These are phyloP conservation scores for Juncus inflexus DNA, from an alignment of 176 grass and related monocot species.

Conservation along the genomic window DNA sequence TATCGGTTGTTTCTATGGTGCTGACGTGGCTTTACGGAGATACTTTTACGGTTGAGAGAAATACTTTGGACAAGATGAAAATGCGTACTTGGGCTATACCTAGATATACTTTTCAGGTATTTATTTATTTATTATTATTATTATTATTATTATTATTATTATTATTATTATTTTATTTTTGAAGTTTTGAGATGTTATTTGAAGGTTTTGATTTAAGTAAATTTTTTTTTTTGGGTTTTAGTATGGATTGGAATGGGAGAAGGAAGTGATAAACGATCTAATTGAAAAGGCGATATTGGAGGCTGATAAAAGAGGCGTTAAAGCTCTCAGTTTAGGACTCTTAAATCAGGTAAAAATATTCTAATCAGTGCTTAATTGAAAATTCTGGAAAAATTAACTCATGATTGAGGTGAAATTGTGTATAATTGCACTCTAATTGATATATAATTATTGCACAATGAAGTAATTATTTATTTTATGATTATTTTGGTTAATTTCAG, in stretches of 20 bases:
- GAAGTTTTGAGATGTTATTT: neutral
- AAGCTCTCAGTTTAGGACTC: conserved; percentile 79
- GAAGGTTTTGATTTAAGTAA: neutral
- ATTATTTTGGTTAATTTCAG: conserved; percentile 28
- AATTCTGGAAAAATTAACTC: no score
- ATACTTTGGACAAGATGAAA: conserved; percentile 52
- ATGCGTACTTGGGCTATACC: conserved; percentile 89
- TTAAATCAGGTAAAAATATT: conserved; percentile 54
- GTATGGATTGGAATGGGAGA: conserved; percentile 63
- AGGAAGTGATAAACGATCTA: conserved; percentile 57
- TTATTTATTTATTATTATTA: neutral
- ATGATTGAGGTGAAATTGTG: no score
- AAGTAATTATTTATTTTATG: neutral
- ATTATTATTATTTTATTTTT: neutral
- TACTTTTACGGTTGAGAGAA: conserved; percentile 67
- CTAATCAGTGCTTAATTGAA: neutral
- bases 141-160: neutral
- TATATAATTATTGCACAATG: no score
- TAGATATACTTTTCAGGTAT: conserved; percentile 89
- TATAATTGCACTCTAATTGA: no score
- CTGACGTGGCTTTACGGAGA: conserved; percentile 50
- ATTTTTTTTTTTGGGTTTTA: conserved; percentile 25
- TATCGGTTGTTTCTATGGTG: conserved; percentile 60
- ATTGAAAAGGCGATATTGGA: conserved; percentile 80
- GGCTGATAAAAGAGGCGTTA: conserved; percentile 58